Conservation (phyloP, 2,329 filamentous ascomycete genomes). For the Fusarium devonianum region DNA sequence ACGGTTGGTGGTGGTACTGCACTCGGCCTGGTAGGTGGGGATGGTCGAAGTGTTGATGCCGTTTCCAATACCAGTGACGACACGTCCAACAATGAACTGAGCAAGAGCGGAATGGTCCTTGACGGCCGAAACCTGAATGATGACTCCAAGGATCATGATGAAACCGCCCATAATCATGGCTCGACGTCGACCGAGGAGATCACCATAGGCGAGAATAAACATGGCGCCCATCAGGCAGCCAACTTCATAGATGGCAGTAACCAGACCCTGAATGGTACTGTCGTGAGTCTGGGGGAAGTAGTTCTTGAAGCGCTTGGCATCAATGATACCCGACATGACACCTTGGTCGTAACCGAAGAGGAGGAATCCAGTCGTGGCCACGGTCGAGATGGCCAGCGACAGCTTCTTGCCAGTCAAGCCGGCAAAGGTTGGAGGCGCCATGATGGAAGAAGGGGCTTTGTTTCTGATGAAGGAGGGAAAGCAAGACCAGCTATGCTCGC, state of each 20-base stretch:
- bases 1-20: slow-evolving; percentile 59
- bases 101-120: slow-evolving; percentile 49
- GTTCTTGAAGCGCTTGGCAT: slow-evolving; percentile 56
- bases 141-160: slow-evolving; percentile 67
- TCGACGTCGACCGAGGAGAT: slow-evolving; percentile 57
- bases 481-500: slow-evolving; percentile 33
- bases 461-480: slow-evolving; percentile 3
- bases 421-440: slow-evolving; percentile 63
- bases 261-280: slow-evolving; percentile 56
- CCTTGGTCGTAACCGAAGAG: slow-evolving; percentile 66
- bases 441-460: too few species aligned
- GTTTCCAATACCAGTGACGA: slow-evolving; percentile 61
- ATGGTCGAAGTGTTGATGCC: slow-evolving; percentile 59
- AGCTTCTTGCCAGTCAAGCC: slow-evolving; percentile 66
- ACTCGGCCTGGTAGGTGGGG: slow-evolving; percentile 64
- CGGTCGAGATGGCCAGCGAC: slow-evolving; percentile 64
- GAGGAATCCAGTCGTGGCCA: slow-evolving; percentile 69
- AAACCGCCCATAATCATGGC: slow-evolving; percentile 64
- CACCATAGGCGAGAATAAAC: slow-evolving; percentile 60
- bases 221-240: slow-evolving; percentile 61
- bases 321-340: slow-evolving; percentile 63
- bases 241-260: slow-evolving; percentile 59
- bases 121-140: slow-evolving; percentile 60
- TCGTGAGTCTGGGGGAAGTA: slow-evolving; percentile 55
- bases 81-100: slow-evolving; percentile 59